Evolutionary conservation across 179 eudicot genomes (phyloP).

Genomic region (Carnegiea gigantea): DNA sequence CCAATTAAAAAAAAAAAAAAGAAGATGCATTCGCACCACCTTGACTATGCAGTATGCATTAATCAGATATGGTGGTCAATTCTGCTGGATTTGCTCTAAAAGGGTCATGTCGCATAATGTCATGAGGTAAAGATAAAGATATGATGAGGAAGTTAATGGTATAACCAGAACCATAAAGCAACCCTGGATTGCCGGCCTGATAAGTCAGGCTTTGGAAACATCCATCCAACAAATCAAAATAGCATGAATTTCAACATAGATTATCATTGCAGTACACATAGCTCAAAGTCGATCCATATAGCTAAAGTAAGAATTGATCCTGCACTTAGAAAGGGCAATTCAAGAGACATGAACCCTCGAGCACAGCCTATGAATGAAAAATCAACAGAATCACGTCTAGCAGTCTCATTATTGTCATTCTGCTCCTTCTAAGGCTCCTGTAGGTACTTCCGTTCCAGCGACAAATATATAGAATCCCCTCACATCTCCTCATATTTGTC

Average conservation of each 20-base stretch:
- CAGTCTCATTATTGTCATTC: background rate
- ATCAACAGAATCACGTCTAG: background rate
- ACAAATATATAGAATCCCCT: no score
- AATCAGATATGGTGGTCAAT: background rate
- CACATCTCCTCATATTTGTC: background rate
- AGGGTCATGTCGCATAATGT: background rate
- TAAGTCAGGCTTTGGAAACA: background rate
- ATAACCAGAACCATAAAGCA: background rate
- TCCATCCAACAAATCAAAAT: background rate
- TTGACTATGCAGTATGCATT: no score
- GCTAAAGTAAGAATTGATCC: background rate
- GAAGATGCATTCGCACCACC: background rate
- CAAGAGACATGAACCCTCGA: background rate
- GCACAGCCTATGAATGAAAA: background rate
- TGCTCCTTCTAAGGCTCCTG: background rate
- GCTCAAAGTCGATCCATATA: background rate
- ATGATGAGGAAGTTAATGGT: background rate
- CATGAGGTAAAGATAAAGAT: background rate
- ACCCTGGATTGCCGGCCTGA: background rate
- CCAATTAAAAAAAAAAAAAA: background rate
- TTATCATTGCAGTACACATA: background rate
- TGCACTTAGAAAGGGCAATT: background rate
- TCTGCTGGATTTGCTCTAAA: background rate
- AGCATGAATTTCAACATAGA: background rate
- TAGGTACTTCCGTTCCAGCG: background rate